phyloP scores from a whole-genome alignment of 2,329 filamentous ascomycete genomes.

The Colletotrichum higginsianum region DNA sequence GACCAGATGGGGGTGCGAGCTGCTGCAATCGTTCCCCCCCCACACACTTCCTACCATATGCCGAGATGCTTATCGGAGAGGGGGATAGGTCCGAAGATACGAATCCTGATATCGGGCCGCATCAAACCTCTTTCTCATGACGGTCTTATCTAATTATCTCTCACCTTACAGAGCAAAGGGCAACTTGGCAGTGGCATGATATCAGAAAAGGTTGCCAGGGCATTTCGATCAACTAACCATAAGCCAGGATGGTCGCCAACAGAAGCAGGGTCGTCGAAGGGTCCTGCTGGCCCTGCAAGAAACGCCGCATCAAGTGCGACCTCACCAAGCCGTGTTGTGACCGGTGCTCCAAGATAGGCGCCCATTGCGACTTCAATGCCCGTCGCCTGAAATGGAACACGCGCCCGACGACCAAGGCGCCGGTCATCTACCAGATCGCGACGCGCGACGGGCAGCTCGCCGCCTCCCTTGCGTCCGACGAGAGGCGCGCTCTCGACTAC shows the following conservation, averaged over 20 bases:
- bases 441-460: slow-evolving; percentile 44
- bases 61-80: slow-evolving; percentile 4
- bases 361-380: slow-evolving; percentile 51
- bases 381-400: slow-evolving; percentile 60
- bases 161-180: not conserved
- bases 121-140: not conserved
- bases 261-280: slow-evolving; percentile 45
- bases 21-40: slow-evolving; percentile 13
- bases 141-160: not conserved
- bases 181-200: not conserved
- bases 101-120: not conserved
- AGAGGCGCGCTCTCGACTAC: slow-evolving; percentile 51
- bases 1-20: not conserved
- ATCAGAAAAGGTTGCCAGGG: not conserved
- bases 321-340: slow-evolving; percentile 52
- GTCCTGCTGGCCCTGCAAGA: slow-evolving; percentile 57
- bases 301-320: slow-evolving; percentile 54
- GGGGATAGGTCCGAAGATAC: not conserved
- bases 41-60: slow-evolving; percentile 6
- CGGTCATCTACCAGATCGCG: slow-evolving; percentile 49
- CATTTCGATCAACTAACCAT: not conserved
- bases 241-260: slow-evolving; percentile 12
- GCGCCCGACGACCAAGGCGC: slow-evolving; percentile 50
- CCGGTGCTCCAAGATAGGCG: slow-evolving; percentile 48
- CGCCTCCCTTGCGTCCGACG: slow-evolving; percentile 47